Percentiles rank a stretch among this genome's conserved stretches.
Evolutionary conservation across 2,329 filamentous ascomycete species (phyloP).

Genomic region (Coleophoma crateriformis): DNA sequence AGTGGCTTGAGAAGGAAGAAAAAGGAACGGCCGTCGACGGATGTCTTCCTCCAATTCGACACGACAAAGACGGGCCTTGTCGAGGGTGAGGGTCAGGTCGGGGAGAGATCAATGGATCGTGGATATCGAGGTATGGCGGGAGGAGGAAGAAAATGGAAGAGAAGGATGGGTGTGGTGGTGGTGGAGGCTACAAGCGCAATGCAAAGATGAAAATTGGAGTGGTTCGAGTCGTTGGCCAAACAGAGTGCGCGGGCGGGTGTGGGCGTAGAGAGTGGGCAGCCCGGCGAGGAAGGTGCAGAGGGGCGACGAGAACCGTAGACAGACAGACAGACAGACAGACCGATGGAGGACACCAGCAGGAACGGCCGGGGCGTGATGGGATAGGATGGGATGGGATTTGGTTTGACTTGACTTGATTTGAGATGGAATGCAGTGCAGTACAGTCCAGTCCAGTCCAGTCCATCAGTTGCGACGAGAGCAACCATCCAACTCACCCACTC

Average conservation of each 20-base stretch:
- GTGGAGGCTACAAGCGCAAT: not conserved
- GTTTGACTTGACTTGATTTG: no score
- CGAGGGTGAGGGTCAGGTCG: constrained; percentile 6
- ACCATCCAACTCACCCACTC: no score
- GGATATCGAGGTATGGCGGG: constrained; percentile 2
- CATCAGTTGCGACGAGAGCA: no score
- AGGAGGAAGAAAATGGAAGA: constrained; percentile 2
- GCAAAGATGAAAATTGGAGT: constrained; percentile 2
- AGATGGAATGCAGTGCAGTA: no score
- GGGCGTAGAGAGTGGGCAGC: not conserved
- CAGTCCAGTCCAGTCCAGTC: no score
- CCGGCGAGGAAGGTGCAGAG: not conserved
- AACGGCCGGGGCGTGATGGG: no score
- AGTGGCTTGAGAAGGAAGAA: constrained; percentile 10
- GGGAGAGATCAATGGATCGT: constrained; percentile 1
- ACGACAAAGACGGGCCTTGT: constrained; percentile 8
- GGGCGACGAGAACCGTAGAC: not conserved
- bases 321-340: no score
- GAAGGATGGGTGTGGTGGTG: constrained; percentile 1
- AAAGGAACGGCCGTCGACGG: constrained; percentile 18
- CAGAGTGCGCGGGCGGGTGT: constrained; percentile 1
- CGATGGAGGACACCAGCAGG: no score
- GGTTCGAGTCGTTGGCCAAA: not conserved
- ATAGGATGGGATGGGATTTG: no score
- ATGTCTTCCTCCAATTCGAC: constrained; percentile 1